These are phyloP conservation scores for Cadophora sp. DNA, from an alignment of 2,329 filamentous ascomycete genomes.

Conservation along the genomic window DNA sequence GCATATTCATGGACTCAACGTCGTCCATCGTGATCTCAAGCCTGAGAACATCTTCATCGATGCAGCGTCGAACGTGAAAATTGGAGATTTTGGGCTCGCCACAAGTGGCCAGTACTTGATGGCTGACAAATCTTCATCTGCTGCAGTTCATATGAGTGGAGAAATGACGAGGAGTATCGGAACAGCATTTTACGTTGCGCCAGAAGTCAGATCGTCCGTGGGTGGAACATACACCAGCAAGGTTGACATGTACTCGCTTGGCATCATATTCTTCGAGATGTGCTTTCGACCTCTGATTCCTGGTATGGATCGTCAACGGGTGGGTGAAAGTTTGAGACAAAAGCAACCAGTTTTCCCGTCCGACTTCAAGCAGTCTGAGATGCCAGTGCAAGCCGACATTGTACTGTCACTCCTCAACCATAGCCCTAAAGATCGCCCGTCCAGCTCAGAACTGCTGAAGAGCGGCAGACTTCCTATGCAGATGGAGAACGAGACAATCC, in stretches of 20 bases:
- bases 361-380: slow-evolving; percentile 76
- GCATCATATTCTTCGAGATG: slow-evolving; percentile 99
- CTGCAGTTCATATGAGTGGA: slow-evolving; percentile 40
- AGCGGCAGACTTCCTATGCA: slow-evolving; percentile 88
- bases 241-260: slow-evolving; percentile 98
- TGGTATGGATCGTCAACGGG: slow-evolving; percentile 68
- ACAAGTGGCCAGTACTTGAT: slow-evolving; percentile 81
- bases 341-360: slow-evolving; percentile 72
- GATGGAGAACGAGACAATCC: slow-evolving; percentile 90
- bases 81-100: slow-evolving; percentile 94
- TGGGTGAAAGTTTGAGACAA: slow-evolving; percentile 72
- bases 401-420: slow-evolving; percentile 82
- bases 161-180: slow-evolving; percentile 76
- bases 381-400: slow-evolving; percentile 74
- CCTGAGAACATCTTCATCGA: slow-evolving; percentile 99
- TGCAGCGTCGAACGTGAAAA: slow-evolving; percentile 86
- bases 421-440: slow-evolving; percentile 81
- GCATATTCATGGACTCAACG: slow-evolving; percentile 88
- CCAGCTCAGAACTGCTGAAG: slow-evolving; percentile 80
- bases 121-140: slow-evolving; percentile 54
- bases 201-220: slow-evolving; percentile 81
- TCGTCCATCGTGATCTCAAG: slow-evolving; percentile 95
- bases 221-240: slow-evolving; percentile 86
- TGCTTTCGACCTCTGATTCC: slow-evolving; percentile 67
- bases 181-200: slow-evolving; percentile 91